Base-by-base conservation (phyloP, 2,329 filamentous ascomycete genomes). In the Claviceps humidiphila region DNA sequence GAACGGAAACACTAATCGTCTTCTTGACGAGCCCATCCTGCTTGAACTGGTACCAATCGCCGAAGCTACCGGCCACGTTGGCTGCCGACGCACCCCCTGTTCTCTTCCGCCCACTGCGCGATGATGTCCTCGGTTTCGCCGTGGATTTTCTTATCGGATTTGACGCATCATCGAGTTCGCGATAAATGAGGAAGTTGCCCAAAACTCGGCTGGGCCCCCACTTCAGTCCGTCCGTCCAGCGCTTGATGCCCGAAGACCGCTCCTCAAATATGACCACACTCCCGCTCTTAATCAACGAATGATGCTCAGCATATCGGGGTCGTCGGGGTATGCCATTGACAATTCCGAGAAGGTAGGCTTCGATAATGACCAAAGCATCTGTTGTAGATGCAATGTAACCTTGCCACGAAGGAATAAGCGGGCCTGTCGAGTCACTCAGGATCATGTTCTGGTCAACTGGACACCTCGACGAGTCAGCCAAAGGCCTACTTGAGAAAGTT, bases 191-290 rank as follows among this genome's bases (percentile, higher is more conserved):
- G 59, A 88, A 93, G 64, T 91, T 91, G 53, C 84, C 84, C 51
- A 89, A 73, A 44, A 93, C 90, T n/a, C 85, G 82, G 66, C 84
- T 93, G 0, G 89, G 89, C 58, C 87, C 93, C 89, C 89, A 95
- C 11, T 84, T 82, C 14, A 90, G 80, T 13, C 89, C 89, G 59
- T 95, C 89, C 0, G 89, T 95, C 89, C 89, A 95, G 53, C 89
- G 77, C 71, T 93, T 93, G 70, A 95, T 94, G 4, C 88, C 88
- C 0, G 89, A 93, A 0, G 87, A 84, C 55, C 87, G 83, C 64
- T 95, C 88, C 62, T 94, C 88, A 66, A 94, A 95, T 58, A 95
- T 87, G 67, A 95, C 91, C 40, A 95, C 80, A 57, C 85, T 84
- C 34, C 89, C 89, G 58, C 87, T 93, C 58, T 79, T 80, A 62